A percentile compares a stretch with the other conserved stretches of the same genome.
Conservation (phyloP, 305 asterid species). For the Ajuga reptans region DNA sequence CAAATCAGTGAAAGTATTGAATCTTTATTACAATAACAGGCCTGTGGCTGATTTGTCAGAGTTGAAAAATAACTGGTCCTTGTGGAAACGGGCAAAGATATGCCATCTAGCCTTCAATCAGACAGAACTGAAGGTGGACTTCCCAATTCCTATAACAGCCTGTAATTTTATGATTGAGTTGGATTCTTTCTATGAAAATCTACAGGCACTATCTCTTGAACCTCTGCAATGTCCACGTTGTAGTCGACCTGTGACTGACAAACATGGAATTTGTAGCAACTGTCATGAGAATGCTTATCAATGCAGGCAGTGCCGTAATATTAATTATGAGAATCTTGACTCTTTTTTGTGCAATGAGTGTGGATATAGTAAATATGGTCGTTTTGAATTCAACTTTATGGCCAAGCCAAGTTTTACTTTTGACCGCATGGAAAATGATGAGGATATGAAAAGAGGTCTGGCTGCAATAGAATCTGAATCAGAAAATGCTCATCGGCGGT, state of each 20-base stretch:
- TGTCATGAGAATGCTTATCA: conserved; percentile 99
- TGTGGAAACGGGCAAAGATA: conserved; percentile 98
- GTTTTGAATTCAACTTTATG: conserved; percentile 96
- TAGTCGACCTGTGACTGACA: conserved; percentile 96
- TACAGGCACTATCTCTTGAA: conserved; percentile 96
- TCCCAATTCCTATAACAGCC: conserved; percentile 90
- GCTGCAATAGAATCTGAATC: conserved; percentile 97
- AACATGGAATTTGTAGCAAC: conserved; percentile 89
- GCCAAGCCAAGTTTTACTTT: conserved; percentile 97
- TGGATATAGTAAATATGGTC: conserved; percentile 98
- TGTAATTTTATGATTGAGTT: conserved; percentile 98
- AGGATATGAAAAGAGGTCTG: conserved; percentile 93
- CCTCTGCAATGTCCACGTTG: conserved; percentile 99
- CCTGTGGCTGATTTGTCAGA: conserved; percentile 97
- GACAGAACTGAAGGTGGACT: conserved; percentile 94
- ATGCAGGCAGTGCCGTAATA: conserved; percentile 98
- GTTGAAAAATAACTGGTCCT: conserved; percentile 90
- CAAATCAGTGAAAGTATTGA: conserved; percentile 95
- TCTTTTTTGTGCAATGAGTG: conserved; percentile 98
- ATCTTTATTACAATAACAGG: conserved; percentile 92
- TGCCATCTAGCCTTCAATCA: conserved; percentile 94
- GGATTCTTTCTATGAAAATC: conserved; percentile 96
- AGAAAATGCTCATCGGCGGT: conserved; percentile 95
- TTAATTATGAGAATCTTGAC: conserved; percentile 95
- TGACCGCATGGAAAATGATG: conserved; percentile 99